Evolutionary conservation across 345 rosid species (phyloP), one percentile per base, ranked within the genome.

Genomic region (Hibiscus tridactylites): DNA sequence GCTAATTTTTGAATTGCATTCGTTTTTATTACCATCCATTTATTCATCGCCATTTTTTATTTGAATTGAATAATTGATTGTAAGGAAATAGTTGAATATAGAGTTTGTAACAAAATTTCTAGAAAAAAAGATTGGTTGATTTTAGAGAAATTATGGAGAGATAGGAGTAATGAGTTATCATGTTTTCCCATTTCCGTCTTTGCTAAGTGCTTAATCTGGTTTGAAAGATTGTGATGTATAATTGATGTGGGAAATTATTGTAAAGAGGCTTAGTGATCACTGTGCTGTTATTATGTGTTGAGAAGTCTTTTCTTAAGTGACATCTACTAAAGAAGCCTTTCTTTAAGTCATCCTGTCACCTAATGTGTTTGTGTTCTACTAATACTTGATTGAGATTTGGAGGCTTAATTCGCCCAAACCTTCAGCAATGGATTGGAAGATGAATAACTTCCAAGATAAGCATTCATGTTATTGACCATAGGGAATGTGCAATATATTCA

Each of bases 181-280:
- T 50, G 39, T 44, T 16, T 16, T 59, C 8, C 29, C 4, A 26
- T 26, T 59, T 44, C 47, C 47, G 28, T 59, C 35, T 59, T 26
- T 49, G 54, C 47, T 44, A 44, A 65, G 29, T 67, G 15, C 26
- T 49, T 33, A 8, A 67, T 49, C 71, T 49, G 37, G 70, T 16
- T 67, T 67, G 71, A 67, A 67, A 28, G 71, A 4, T 67, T 67
- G 60, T 68, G 28, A 24, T 29, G 31, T 66, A 46, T 35, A 24
- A 12, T 47, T 11, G 29, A 31, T 68, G 39, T 17, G n/a, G 53
- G 5, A 49, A 68, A 8, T 29, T 29, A 17, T 50, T 39, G 16
- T 8, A 2, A 28, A 68, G 47, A 9, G 33, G n/a, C 26, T 50
- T n/a, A 8, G 71, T 1, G 29, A 15, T 47, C 47, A 15, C 35